These are phyloP conservation scores for Talaromyces sp. DNA, from an alignment of 2,329 filamentous ascomycete genomes.

Conservation along the genomic window DNA sequence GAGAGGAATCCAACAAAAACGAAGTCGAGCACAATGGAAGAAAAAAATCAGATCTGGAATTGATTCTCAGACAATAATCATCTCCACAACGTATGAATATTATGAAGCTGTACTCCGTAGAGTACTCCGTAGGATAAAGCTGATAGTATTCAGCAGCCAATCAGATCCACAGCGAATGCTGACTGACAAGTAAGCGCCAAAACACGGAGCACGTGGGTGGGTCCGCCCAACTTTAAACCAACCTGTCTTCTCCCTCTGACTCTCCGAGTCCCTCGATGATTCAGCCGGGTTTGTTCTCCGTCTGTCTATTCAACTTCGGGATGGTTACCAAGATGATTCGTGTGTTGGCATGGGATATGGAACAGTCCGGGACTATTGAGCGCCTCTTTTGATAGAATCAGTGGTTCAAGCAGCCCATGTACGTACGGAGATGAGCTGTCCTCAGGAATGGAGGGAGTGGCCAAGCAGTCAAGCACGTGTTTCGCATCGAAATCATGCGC, in stretches of 20 bases:
- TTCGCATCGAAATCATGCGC: neutral
- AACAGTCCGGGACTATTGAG: neutral
- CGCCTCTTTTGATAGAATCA: neutral
- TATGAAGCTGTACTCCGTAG: neutral
- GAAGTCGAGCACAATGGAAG: neutral
- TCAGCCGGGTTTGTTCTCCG: neutral
- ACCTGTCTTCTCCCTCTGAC: neutral
- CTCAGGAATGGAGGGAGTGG: neutral
- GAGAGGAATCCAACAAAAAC: neutral
- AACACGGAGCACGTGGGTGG: slow-evolving; percentile 8
- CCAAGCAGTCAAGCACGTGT: neutral
- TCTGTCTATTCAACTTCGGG: too few relatives aligned
- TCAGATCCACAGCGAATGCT: neutral
- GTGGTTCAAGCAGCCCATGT: neutral
- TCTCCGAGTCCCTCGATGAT: too few relatives aligned
- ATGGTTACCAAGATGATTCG: neutral
- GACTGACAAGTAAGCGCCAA: slow-evolving; percentile 5
- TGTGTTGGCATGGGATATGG: neutral
- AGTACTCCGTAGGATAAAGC: too few relatives aligned
- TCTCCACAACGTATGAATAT: neutral
- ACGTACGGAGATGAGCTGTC: neutral
- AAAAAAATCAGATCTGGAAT: neutral
- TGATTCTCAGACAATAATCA: neutral
- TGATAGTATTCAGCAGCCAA: slow-evolving; percentile 2
- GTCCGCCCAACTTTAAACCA: slow-evolving; percentile 11